A percentile compares a stretch with the other conserved stretches of the same genome.
Evolutionary conservation across 345 rosid species (phyloP).

Genomic region (Acer campestre): DNA sequence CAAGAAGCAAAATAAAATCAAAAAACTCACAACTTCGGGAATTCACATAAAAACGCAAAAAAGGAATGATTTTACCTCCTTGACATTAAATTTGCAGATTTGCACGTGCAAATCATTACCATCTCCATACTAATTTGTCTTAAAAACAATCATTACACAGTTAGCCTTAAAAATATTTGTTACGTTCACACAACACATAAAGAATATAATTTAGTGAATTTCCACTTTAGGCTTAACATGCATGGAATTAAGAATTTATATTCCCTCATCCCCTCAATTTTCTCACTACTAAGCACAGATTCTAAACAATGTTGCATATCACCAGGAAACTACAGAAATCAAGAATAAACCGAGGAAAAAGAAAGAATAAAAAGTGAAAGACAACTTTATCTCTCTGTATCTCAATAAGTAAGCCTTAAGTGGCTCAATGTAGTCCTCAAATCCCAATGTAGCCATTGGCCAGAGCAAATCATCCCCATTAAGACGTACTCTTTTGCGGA

Average conservation of each 20-base stretch:
- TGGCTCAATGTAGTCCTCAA: constrained; percentile 70
- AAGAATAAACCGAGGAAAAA: neutral
- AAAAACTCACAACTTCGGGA: neutral
- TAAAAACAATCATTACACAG: too few relatives aligned
- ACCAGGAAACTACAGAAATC: neutral
- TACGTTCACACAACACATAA: neutral
- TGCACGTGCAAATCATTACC: too few relatives aligned
- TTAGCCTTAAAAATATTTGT: neutral
- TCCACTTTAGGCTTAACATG: neutral
- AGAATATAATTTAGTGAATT: neutral
- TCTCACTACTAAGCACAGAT: neutral
- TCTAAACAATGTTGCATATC: neutral
- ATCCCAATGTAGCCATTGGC: constrained; percentile 81
- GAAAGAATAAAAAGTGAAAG: neutral
- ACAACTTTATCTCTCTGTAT: constrained; percentile 55
- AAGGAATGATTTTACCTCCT: constrained; percentile 42
- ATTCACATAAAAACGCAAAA: neutral
- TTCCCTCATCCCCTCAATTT: neutral
- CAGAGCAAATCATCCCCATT: constrained; percentile 80
- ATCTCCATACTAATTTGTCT: too few relatives aligned
- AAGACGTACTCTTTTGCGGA: neutral
- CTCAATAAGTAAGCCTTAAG: constrained; percentile 62
- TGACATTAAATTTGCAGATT: constrained; percentile 26
- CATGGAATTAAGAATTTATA: too few relatives aligned
- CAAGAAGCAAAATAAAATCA: neutral